phyloP scores from a whole-genome alignment of 768 basidiomycete genomes.

The Podaxis mareebaensis region DNA sequence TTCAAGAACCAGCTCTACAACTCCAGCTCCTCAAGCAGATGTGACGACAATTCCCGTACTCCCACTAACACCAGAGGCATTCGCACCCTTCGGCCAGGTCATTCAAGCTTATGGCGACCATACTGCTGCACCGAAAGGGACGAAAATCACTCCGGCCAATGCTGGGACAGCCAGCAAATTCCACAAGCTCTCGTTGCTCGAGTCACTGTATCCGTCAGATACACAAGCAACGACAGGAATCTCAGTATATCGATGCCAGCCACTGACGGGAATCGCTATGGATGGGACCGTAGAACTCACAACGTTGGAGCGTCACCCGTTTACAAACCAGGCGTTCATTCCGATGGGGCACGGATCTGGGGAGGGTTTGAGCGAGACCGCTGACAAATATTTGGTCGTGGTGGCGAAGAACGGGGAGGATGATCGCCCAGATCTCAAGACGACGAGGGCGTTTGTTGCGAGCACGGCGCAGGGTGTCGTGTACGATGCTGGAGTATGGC shows the following conservation, averaged over 20 bases:
- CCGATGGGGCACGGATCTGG: slow-evolving; percentile 77
- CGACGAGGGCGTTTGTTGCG: slow-evolving; percentile 81
- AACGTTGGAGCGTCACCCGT: slow-evolving; percentile 86
- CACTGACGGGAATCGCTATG: slow-evolving; percentile 40
- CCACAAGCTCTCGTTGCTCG: slow-evolving; percentile 82
- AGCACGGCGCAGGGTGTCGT: slow-evolving; percentile 81
- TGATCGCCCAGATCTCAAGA: slow-evolving; percentile 75
- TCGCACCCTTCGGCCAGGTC: slow-evolving; percentile 87
- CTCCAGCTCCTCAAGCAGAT: neutral
- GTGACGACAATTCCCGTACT: slow-evolving; percentile 49
- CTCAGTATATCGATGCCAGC: slow-evolving; percentile 83
- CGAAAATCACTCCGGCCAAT: slow-evolving; percentile 81
- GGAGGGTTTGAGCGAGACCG: slow-evolving; percentile 49
- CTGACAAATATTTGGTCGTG: slow-evolving; percentile 74
- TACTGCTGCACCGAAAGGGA: slow-evolving; percentile 63
- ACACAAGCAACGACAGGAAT: slow-evolving; percentile 64
- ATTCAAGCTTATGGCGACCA: slow-evolving; percentile 82
- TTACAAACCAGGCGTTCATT: slow-evolving; percentile 90
- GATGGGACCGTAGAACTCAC: slow-evolving; percentile 58
- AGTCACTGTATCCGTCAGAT: slow-evolving; percentile 61
- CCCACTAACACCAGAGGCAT: slow-evolving; percentile 82
- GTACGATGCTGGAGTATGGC: slow-evolving; percentile 86
- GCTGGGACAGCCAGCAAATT: slow-evolving; percentile 90
- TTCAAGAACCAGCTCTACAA: neutral
- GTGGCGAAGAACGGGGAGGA: slow-evolving; percentile 80